Percentiles rank a stretch among this genome's conserved stretches.
phyloP scores from a whole-genome alignment of 73 alveolate species.

The Uronychia binucleata region DNA sequence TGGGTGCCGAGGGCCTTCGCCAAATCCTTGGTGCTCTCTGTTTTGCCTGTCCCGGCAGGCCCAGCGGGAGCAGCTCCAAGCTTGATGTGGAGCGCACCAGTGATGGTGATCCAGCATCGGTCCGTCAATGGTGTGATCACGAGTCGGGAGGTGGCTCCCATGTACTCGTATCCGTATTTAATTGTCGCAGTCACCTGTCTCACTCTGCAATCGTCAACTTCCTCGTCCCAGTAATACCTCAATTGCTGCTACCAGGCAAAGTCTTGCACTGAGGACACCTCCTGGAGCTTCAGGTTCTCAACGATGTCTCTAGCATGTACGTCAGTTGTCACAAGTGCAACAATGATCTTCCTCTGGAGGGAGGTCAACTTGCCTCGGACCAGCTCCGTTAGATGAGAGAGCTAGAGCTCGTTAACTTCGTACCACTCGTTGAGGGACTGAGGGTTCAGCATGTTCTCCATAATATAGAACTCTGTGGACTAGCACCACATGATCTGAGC shows the following conservation, averaged over 20 bases:
- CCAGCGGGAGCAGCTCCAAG: slow-evolving; percentile 99
- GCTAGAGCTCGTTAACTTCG: slow-evolving; percentile 22
- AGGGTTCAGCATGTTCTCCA: slow-evolving; percentile 27
- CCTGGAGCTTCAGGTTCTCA: slow-evolving; percentile 43
- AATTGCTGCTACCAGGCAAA: slow-evolving; percentile 88
- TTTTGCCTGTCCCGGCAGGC: slow-evolving; percentile 99
- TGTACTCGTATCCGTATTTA: slow-evolving; percentile 95
- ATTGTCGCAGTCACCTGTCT: slow-evolving; percentile 84
- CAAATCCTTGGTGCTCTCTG: slow-evolving; percentile 99
- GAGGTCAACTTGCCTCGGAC: slow-evolving; percentile 88
- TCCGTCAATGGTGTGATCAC: slow-evolving; percentile 98
- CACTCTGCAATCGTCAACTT: slow-evolving; percentile 69
- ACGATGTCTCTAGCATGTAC: slow-evolving; percentile 93
- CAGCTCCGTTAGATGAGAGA: slow-evolving; percentile 62
- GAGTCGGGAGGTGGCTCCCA: slow-evolving; percentile 95
- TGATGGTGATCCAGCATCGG: slow-evolving; percentile 96
- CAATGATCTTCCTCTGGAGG: slow-evolving; percentile 82
- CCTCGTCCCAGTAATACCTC: slow-evolving; percentile 93
- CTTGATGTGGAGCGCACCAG: slow-evolving; percentile 96
- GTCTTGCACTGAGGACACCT: slow-evolving; percentile 58
- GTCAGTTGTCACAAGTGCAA: slow-evolving; percentile 94
- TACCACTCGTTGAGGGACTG: slow-evolving; percentile 20
- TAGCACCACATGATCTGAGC: slow-evolving; percentile 56
- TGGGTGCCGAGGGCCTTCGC: slow-evolving; percentile 99
- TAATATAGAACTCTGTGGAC: slow-evolving; percentile 29